These are phyloP conservation scores for Termitomyces eurrhizus DNA, from an alignment of 768 basidiomycete species.

Conservation along the genomic window DNA sequence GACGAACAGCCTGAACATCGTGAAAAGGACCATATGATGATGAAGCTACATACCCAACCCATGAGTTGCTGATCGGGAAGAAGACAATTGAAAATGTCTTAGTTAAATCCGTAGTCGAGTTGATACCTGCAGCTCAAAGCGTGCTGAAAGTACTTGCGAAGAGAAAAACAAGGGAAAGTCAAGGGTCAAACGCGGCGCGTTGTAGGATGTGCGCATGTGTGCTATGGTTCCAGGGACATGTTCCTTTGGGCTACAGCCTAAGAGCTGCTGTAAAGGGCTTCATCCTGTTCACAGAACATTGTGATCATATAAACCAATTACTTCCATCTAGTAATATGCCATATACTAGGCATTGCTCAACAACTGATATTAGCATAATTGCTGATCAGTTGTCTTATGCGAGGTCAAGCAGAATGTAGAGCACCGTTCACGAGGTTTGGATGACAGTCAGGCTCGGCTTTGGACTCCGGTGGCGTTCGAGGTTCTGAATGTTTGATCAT, in stretches of 20 bases:
- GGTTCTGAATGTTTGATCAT: background rate
- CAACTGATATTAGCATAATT: background rate
- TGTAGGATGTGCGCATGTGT: background rate
- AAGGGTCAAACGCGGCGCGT: background rate
- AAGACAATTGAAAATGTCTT: background rate
- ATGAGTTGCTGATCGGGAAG: constrained; percentile 1
- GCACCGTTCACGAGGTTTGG: background rate
- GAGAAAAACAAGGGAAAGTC: background rate
- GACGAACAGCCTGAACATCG: background rate
- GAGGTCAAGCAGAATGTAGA: background rate
- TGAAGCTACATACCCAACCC: background rate
- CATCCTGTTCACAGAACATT: background rate
- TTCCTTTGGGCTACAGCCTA: background rate
- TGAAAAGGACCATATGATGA: background rate
- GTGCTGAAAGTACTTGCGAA: background rate
- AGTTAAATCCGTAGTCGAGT: background rate
- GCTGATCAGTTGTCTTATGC: background rate
- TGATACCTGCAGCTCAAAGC: background rate
- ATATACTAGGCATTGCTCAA: too few relatives aligned
- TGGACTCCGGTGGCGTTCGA: constrained; percentile 3
- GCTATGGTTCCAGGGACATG: background rate
- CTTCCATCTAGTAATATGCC: background rate
- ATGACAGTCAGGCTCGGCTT: background rate
- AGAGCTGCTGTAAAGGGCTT: background rate
- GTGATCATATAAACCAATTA: background rate